Percentiles rank a stretch among this genome's conserved stretches.
Evolutionary conservation across 75 land plant species (phyloP).

Genomic region (Cryptomeria japonica): DNA sequence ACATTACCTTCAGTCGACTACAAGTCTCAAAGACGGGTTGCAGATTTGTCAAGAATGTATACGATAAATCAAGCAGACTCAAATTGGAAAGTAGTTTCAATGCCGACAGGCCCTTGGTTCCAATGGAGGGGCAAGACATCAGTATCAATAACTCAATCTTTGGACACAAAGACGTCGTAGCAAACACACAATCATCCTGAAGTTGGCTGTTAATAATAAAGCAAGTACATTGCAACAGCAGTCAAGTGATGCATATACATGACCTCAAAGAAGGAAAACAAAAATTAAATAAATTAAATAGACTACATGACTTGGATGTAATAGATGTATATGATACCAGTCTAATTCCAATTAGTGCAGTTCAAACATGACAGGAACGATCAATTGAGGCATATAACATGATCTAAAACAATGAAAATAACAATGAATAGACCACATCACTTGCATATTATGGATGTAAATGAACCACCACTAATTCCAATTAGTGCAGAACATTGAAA

Average conservation of each 20-base stretch:
- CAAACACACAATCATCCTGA: conserved; percentile 81
- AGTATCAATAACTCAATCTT: conserved; percentile 77
- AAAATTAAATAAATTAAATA: too few species aligned
- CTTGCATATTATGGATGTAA: background rate
- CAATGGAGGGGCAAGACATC: conserved; percentile 85
- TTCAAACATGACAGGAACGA: background rate
- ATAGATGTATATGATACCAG: background rate
- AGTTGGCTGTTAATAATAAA: conserved; percentile 60
- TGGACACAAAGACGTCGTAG: conserved; percentile 80
- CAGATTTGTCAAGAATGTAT: conserved; percentile 84
- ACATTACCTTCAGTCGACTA: conserved; percentile 65
- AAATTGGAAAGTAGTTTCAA: conserved; percentile 58
- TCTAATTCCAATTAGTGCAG: background rate
- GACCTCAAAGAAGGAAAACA: background rate
- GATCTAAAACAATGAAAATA: background rate
- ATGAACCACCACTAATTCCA: background rate
- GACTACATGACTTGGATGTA: background rate
- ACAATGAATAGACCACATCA: background rate
- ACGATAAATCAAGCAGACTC: conserved; percentile 89
- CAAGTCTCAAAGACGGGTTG: conserved; percentile 91
- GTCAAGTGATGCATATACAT: background rate
- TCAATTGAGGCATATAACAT: background rate
- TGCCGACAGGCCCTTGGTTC: conserved; percentile 79
- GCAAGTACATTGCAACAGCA: background rate
- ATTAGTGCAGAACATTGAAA: background rate